Evolutionary conservation across 805 yeast species (phyloP), one percentile per base, ranked within the genome.

Genomic region (Tetrapisispora pingtungensis): DNA sequence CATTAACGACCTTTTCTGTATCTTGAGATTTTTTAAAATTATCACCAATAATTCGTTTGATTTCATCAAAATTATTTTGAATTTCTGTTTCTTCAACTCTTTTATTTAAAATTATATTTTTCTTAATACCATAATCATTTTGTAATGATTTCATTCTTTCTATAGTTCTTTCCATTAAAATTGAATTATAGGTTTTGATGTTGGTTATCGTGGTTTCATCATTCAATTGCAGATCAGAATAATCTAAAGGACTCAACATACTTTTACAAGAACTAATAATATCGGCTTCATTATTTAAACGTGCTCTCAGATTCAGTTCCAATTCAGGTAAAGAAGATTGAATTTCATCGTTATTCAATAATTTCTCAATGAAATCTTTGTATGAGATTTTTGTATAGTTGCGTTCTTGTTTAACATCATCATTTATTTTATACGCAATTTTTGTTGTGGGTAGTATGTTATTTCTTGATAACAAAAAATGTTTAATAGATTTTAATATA

Each of bases 11-110:
- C 36, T 56, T 55, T 36, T 60, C 61, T 13, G 36, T 32, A 7
- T 52, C 57, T 44, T 59, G 61, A n/a, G 45, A 41, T 18, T 44
- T 56, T 41, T 71, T 70, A 53, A 70, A 76, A 10, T 55, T 44
- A 1, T 57, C 59, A 3, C 75, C 80, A 22, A 73, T 68, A 28
- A 61, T 57, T 2, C 49, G 55, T 51, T 71, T 69, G 36, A 60
- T 51, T 3, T 51, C 54, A 52, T 76, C 81, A 19, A 72, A 48
- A 7, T 53, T 40, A 22, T 56, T 46, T 46, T 74, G 77, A 36
- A 71, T 57, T 12, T 57, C 46, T 4, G 75, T 71, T 33, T 72
- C 72, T 41, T 59, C 58, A 1, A 55, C 31, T 43, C 69, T 65
- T n/a, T 66, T 48, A 1, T 50, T 46, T 8, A 46, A 40, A 7